Conservation (phyloP, 306 rosid species). For the Vigna radiata region DNA sequence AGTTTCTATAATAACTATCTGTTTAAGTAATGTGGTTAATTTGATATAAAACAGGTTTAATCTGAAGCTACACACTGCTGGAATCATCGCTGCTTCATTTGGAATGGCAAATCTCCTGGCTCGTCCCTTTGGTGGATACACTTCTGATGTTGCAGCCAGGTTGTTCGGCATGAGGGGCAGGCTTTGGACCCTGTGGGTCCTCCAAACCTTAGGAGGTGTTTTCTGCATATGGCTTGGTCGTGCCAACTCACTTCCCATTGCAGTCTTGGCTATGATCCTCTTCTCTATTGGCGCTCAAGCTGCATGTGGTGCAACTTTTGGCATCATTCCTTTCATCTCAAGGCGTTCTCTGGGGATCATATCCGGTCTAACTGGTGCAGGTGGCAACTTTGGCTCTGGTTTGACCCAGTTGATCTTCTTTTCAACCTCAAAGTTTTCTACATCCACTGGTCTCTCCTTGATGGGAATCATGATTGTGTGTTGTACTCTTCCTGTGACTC, state of each 20-base stretch:
- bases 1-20: too few species aligned
- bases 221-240: slow-evolving; percentile 92
- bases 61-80: slow-evolving; percentile 87
- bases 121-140: slow-evolving; percentile 84
- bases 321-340: slow-evolving; percentile 84
- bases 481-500: slow-evolving; percentile 74
- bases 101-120: slow-evolving; percentile 92
- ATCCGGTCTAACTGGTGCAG: slow-evolving; percentile 87
- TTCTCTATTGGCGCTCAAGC: slow-evolving; percentile 96
- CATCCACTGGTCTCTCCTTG: slow-evolving; percentile 59
- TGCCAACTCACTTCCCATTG: slow-evolving; percentile 68
- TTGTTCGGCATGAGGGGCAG: slow-evolving; percentile 91
- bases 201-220: slow-evolving; percentile 80
- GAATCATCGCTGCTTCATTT: slow-evolving; percentile 82
- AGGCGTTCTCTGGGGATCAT: slow-evolving; percentile 79
- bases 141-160: slow-evolving; percentile 64
- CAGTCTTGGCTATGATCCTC: slow-evolving; percentile 73
- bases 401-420: slow-evolving; percentile 82
- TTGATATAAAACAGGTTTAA: slow-evolving; percentile 36
- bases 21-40: neutral
- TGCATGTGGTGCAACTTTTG: slow-evolving; percentile 92
- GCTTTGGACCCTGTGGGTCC: slow-evolving; percentile 79
- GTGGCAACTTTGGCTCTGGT: slow-evolving; percentile 89
- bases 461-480: slow-evolving; percentile 86
- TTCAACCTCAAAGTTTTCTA: slow-evolving; percentile 60